Evolutionary conservation across 495 filamentous ascomycete species (phyloP).

Genomic region (Penicillium canescens): DNA sequence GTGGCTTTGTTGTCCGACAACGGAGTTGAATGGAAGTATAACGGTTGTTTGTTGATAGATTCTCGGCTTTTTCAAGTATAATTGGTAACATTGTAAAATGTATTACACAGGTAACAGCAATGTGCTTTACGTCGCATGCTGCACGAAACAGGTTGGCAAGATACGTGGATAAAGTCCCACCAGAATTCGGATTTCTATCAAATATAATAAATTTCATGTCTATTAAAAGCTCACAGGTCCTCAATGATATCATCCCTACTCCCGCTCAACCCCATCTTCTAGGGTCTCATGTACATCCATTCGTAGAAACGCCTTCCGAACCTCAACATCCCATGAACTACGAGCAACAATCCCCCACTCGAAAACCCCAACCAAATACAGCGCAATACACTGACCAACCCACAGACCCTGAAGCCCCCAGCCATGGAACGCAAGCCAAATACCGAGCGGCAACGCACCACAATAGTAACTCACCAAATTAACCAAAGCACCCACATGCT

Average conservation of each 20-base stretch:
- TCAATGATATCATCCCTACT: not conserved
- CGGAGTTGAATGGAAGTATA: conserved; percentile 2
- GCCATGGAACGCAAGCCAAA: conserved; percentile 85
- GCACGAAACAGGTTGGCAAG: too few relatives aligned
- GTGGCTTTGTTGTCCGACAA: conserved; percentile 3
- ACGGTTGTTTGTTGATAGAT: too few relatives aligned
- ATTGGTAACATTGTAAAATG: not conserved
- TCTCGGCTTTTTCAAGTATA: too few relatives aligned
- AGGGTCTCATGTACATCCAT: conserved; percentile 63
- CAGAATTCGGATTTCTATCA: too few relatives aligned
- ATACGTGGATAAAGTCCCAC: not conserved
- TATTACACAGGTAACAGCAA: too few relatives aligned
- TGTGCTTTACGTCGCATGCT: too few relatives aligned
- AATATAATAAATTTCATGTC: too few relatives aligned
- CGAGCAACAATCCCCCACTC: conserved; percentile 81
- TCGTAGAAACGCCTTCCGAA: conserved; percentile 71
- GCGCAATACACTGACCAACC: conserved; percentile 87
- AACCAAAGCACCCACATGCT: conserved; percentile 86
- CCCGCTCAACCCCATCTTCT: conserved; percentile 33
- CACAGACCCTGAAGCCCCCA: conserved; percentile 85
- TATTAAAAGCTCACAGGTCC: too few relatives aligned
- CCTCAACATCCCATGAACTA: conserved; percentile 79
- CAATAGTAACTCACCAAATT: conserved; percentile 89
- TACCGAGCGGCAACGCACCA: conserved; percentile 79
- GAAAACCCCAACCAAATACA: conserved; percentile 77